Base-by-base conservation (phyloP, 108 stramenopile genomes). In the Cafeteria roenbergensis region DNA sequence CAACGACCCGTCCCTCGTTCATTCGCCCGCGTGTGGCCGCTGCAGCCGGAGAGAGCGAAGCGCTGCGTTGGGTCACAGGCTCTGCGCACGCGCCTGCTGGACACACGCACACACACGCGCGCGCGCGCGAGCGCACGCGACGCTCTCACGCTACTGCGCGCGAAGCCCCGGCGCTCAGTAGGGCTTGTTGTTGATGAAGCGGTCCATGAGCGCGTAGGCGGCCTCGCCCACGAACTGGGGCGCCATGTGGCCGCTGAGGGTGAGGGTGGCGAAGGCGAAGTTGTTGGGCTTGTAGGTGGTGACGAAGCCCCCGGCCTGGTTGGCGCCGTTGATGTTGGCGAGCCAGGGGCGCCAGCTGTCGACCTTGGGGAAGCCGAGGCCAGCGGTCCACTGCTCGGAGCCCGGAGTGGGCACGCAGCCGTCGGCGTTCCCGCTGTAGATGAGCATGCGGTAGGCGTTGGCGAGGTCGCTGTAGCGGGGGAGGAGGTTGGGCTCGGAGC, bases 211-310 rank as follows among this genome's bases (percentile, higher is more conserved):
- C 37, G 73, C 74, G 74, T 79, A 80, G 33, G 70, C 66, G 17
- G 80, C 80, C 27, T 55, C 80, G 9, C 84, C 77, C 65, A 82
- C 83, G 72, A 80, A 78, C 51, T 82, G 80, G 12, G 86, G 86
- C 20, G 83, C 64, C 74, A 75, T 71, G 42, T 78, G 77, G 14
- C 87, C 87, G 1, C 83, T 79, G 35, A 82, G 84, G 21, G 83
- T 76, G 67, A 85, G 81, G 35, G 83, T 87, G 20, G 85, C 31
- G 74, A 80, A 85, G 53, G 81, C 81, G 65, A 87, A 80, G 29
- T 60, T 27, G 0, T 80, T 78, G 55, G 81, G 80, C 72, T 87
- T 84, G 14, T 78, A 68, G 9, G 80, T 81, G 32, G 83, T 83
- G 61, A 80, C 84, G 0, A 83, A 83, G 30, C 83, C 87, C 78